Evolutionary conservation across 768 basidiomycete species (phyloP).

Genomic region (Grammothele lineata): DNA sequence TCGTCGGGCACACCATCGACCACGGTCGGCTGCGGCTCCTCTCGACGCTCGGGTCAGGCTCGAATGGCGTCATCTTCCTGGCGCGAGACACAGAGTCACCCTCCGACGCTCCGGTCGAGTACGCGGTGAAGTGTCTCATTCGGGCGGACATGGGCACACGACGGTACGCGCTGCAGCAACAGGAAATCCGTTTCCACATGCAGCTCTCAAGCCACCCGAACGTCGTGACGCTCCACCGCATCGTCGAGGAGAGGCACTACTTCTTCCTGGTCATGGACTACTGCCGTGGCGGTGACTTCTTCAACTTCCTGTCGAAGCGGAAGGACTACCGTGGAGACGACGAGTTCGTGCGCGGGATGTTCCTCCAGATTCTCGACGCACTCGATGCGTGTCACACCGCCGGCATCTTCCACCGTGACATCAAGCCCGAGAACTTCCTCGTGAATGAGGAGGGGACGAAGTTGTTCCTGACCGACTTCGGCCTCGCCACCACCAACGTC

Average conservation of each 20-base stretch:
- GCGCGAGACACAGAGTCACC: conserved; percentile 15
- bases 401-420: conserved; percentile 52
- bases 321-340: conserved; percentile 39
- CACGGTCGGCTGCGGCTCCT: conserved; percentile 20
- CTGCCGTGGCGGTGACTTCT: conserved; percentile 40
- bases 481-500: conserved; percentile 24
- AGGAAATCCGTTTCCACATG: conserved; percentile 63
- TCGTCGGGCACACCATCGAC: conserved; percentile 22
- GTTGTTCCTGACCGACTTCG: conserved; percentile 46
- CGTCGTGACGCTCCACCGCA: conserved; percentile 65
- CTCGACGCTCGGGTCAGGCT: conserved; percentile 21
- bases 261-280: conserved; percentile 66
- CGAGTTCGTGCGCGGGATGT: conserved; percentile 40
- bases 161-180: conserved; percentile 37
- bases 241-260: conserved; percentile 56
- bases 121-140: conserved; percentile 26
- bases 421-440: conserved; percentile 53
- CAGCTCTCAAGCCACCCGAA: conserved; percentile 52
- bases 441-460: conserved; percentile 35
- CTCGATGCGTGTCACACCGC: conserved; percentile 46
- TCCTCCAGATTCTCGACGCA: conserved; percentile 51
- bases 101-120: conserved; percentile 6
- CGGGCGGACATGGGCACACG: conserved; percentile 14
- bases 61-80: conserved; percentile 24
- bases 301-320: conserved; percentile 36